These are phyloP conservation scores for Chytriomyces sp. DNA, from an alignment of 192 early-diverging fungal genomes.

Conservation along the genomic window DNA sequence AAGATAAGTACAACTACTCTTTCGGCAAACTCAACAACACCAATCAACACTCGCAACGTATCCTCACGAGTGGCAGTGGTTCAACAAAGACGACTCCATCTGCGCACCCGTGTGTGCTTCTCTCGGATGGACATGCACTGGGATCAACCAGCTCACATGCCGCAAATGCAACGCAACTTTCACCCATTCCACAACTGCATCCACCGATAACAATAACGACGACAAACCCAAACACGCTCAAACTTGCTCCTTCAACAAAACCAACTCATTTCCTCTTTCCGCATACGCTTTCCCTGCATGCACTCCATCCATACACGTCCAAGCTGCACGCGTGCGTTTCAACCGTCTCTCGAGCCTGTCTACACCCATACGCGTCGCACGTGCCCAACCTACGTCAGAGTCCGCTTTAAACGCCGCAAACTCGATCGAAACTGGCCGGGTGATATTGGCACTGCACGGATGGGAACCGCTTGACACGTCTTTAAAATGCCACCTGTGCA, in stretches of 20 bases:
- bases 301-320: neutral
- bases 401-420: neutral
- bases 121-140: neutral
- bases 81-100: constrained; percentile 12
- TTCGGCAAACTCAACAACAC: neutral
- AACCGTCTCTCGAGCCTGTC: neutral
- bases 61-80: constrained; percentile 24
- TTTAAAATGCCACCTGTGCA: constrained; percentile 12
- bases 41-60: neutral
- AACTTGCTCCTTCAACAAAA: neutral
- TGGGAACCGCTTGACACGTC: constrained; percentile 10
- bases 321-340: neutral
- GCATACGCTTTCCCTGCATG: neutral
- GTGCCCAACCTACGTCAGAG: neutral
- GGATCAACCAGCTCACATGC: constrained; percentile 8
- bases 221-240: neutral
- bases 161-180: neutral
- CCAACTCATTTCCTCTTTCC: neutral
- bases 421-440: neutral
- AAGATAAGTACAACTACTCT: constrained; percentile 9
- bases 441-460: constrained; percentile 7
- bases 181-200: too few relatives aligned
- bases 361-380: neutral
- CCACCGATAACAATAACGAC: too few relatives aligned
- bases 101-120: constrained; percentile 13